Evolutionary conservation across 345 rosid species (phyloP).

Genomic region (Hibiscus syriacus): DNA sequence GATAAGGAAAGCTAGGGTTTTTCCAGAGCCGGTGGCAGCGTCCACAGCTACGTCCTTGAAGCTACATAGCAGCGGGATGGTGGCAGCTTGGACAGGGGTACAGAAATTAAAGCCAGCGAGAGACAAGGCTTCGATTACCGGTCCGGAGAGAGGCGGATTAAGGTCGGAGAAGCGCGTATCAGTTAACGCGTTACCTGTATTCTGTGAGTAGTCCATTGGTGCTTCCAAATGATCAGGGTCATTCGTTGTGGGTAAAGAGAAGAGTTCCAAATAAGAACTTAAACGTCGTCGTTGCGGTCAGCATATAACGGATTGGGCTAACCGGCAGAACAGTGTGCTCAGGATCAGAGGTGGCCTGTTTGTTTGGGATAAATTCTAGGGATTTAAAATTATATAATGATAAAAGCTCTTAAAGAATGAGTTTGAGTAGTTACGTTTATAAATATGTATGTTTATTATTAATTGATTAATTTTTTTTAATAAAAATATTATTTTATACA

Average conservation of each 20-base stretch:
- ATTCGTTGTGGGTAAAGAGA: not conserved
- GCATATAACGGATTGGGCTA: too few species aligned
- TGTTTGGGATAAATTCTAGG: too few species aligned
- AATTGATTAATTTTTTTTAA: too few species aligned
- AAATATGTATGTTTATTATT: too few species aligned
- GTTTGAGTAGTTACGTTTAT: too few species aligned
- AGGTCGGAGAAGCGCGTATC: conserved; percentile 73
- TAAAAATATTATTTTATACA: too few species aligned
- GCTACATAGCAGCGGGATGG: conserved; percentile 77
- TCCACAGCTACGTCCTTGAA: conserved; percentile 90
- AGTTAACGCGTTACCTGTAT: conserved; percentile 58
- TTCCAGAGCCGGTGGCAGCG: conserved; percentile 91
- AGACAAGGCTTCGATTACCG: conserved; percentile 50
- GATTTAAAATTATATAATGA: too few species aligned
- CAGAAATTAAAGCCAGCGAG: conserved; percentile 59
- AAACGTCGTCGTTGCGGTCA: too few species aligned
- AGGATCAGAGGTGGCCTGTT: too few species aligned
- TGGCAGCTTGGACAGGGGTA: conserved; percentile 85
- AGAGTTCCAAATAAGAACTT: too few species aligned
- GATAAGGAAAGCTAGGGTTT: conserved; percentile 78
- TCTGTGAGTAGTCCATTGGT: conserved; percentile 9
- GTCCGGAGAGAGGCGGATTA: conserved; percentile 49
- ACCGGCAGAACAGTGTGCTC: too few species aligned
- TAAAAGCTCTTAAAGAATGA: too few species aligned
- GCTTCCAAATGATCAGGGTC: not conserved